These are phyloP conservation scores for Xylaria sp. DNA, from an alignment of 2,329 filamentous ascomycete species.

Conservation along the genomic window DNA sequence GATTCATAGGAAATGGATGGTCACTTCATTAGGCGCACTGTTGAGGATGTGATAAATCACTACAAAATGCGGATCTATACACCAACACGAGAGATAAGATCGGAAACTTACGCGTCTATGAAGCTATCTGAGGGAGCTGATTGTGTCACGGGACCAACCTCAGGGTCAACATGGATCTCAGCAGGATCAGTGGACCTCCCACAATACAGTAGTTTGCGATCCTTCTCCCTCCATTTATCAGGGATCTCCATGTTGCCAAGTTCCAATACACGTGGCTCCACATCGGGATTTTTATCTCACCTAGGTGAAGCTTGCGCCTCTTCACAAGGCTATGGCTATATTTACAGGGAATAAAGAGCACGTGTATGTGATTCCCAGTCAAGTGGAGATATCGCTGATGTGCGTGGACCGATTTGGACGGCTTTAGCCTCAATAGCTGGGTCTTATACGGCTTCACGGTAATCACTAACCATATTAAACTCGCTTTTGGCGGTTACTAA, in stretches of 20 bases:
- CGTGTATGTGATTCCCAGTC: neutral
- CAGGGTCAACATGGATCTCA: neutral
- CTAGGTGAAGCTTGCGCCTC: neutral
- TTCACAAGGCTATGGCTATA: neutral
- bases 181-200: conserved; percentile 15
- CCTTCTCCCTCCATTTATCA: neutral
- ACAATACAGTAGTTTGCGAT: conserved; percentile 4
- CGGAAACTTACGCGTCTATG: neutral
- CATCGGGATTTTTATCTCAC: neutral
- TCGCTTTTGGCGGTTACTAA: neutral
- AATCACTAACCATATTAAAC: neutral
- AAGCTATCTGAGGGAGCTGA: neutral
- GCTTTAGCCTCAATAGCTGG: conserved; percentile 7
- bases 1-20: neutral
- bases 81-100: neutral
- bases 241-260: conserved; percentile 6
- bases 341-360: neutral
- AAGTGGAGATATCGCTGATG: neutral
- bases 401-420: neutral
- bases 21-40: neutral
- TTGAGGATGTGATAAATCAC: neutral
- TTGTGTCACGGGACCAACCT: neutral
- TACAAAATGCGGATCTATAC: neutral
- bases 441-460: neutral
- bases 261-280: neutral